Base-by-base conservation (phyloP, 2,329 filamentous ascomycete genomes). In the Metarhizium humberi region DNA sequence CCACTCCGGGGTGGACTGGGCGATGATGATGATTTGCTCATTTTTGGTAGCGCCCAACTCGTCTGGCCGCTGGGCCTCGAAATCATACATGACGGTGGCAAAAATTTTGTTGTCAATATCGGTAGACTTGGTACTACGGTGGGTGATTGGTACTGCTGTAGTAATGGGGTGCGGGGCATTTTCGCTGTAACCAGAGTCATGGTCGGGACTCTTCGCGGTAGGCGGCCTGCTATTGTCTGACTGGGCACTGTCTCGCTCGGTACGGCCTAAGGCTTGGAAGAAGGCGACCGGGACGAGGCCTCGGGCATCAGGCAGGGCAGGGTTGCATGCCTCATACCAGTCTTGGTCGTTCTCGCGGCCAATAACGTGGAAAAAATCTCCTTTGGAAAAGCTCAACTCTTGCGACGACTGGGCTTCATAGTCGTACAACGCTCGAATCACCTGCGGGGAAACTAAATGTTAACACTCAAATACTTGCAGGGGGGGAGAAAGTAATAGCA, bases 241-340 rank as follows among this genome's bases (percentile, higher is more conserved):
- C 62, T 86, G 85, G 55, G 80, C 85, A 72, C 91, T 96, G 71
- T 96, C 88, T 69, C 92, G 81, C 72, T 95, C 92, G 61, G 88
- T 95, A 74, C 94, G 92, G 60, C 91, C 92, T 51, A 99, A 82
- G 43, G 86, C 82, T 71, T 97, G 91, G 72, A 99, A 99, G 74
- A 91, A 96, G 56, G 87, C 84, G 56, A 96, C 94, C 7, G 94
- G 94, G 48, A 99, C 94, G 58, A 99, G 81, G 58, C 94, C 94
- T 62, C 91, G 85, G 52, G 90, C 90, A 72, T 87, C 87, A 66
- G 88, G 90, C 61, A 96, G 78, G 52, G 88, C 82, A 58, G 94
- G 94, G 69, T 99, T 99, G 78, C 91, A 97, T 55, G 92, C 94
- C 74, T 97, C 94, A 79, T 96, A 99, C 92, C 94, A 99, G 69